Conservation (phyloP, 345 rosid genomes). For the Turnera subulata region DNA sequence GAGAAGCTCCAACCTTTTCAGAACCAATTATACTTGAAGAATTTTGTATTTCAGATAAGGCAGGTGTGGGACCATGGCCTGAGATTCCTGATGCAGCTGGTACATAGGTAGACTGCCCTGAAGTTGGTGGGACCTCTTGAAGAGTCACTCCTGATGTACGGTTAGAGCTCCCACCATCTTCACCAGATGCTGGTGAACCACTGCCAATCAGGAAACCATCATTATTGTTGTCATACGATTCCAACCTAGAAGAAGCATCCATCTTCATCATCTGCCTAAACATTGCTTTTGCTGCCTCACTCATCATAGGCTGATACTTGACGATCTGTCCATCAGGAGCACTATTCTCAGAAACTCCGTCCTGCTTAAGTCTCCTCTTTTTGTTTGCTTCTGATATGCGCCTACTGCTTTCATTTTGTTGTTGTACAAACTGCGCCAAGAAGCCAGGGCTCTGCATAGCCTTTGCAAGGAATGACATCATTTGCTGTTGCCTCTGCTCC, state of each 20-base stretch:
- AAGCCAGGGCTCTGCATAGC: slow-evolving; percentile 94
- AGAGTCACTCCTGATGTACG: slow-evolving; percentile 61
- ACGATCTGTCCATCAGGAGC: slow-evolving; percentile 86
- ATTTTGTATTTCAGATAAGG: slow-evolving; percentile 44
- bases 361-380: slow-evolving; percentile 82
- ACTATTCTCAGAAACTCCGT: slow-evolving; percentile 44
- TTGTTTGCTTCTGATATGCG: slow-evolving; percentile 74
- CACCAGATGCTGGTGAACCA: slow-evolving; percentile 37
- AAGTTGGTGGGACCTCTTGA: slow-evolving; percentile 68
- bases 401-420: slow-evolving; percentile 77
- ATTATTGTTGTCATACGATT: slow-evolving; percentile 39
- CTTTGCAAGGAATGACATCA: slow-evolving; percentile 96
- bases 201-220: slow-evolving; percentile 53
- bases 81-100: slow-evolving; percentile 28
- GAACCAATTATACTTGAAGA: slow-evolving; percentile 32
- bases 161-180: slow-evolving; percentile 45
- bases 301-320: slow-evolving; percentile 76
- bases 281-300: slow-evolving; percentile 67
- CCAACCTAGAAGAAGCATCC: slow-evolving; percentile 46
- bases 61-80: slow-evolving; percentile 28
- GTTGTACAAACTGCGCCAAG: slow-evolving; percentile 92
- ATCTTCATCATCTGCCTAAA: slow-evolving; percentile 62
- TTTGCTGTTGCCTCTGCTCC: slow-evolving; percentile 97
- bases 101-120: slow-evolving; percentile 29
- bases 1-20: slow-evolving; percentile 41